Percentiles rank a stretch among this genome's conserved stretches.
These are phyloP conservation scores for Capsicum rhomboideum DNA, from an alignment of 257 asterid genomes.

Conservation along the genomic window DNA sequence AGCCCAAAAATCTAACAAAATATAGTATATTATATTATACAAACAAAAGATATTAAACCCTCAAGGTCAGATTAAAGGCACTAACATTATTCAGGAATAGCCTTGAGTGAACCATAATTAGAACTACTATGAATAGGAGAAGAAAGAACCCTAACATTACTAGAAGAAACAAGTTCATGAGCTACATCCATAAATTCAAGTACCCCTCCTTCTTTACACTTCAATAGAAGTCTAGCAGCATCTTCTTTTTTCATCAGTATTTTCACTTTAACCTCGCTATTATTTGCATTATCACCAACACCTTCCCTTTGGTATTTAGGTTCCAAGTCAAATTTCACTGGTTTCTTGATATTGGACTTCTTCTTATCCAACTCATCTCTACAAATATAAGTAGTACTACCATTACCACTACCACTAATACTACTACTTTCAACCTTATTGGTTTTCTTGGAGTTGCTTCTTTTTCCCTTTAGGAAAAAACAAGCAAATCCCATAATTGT, in stretches of 20 bases:
- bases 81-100: neutral
- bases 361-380: neutral
- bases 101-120: neutral
- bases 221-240: conserved; percentile 17
- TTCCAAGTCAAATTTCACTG: neutral
- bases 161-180: conserved; percentile 8
- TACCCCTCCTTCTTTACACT: conserved; percentile 18
- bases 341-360: conserved; percentile 6
- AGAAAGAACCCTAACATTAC: conserved; percentile 2
- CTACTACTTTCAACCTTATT: neutral
- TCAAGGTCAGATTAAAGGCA: neutral
- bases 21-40: neutral
- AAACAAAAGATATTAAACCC: neutral
- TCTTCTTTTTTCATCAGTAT: conserved; percentile 24
- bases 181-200: conserved; percentile 21
- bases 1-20: neutral
- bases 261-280: conserved; percentile 1
- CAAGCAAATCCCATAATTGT: neutral
- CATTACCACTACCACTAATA: neutral
- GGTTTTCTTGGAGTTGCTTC: neutral
- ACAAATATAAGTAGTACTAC: neutral
- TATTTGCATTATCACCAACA: neutral
- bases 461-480: neutral
- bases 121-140: neutral
- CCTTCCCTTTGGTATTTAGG: neutral